phyloP scores from a whole-genome alignment of 1,284 basidiomycete species.

The Austroboletus novae-zelandiae region DNA sequence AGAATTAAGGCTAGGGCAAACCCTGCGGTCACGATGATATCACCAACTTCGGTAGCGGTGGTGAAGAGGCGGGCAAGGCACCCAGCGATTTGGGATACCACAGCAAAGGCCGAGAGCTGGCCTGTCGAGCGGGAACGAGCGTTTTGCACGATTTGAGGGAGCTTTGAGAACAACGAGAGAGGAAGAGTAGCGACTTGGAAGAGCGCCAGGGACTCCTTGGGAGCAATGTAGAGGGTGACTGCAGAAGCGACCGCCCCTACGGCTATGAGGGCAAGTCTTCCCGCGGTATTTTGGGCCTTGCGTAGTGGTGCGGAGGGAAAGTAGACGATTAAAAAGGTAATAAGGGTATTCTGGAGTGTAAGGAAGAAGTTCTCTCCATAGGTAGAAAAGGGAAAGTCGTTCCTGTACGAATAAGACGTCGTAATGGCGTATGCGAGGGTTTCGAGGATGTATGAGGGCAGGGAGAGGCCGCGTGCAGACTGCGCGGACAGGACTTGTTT shows the following conservation, averaged over 20 bases:
- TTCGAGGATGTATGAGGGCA: slow-evolving; percentile 80
- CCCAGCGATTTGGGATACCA: slow-evolving; percentile 78
- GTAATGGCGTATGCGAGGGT: slow-evolving; percentile 86
- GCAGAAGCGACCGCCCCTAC: slow-evolving; percentile 40
- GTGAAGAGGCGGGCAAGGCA: slow-evolving; percentile 90
- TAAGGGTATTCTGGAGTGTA: slow-evolving; percentile 78
- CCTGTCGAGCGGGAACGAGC: slow-evolving; percentile 74
- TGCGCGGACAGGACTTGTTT: slow-evolving; percentile 54
- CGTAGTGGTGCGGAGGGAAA: slow-evolving; percentile 41
- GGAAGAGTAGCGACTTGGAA: slow-evolving; percentile 82
- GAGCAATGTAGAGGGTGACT: slow-evolving; percentile 49
- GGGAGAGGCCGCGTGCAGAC: slow-evolving; percentile 82
- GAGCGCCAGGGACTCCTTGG: slow-evolving; percentile 52
- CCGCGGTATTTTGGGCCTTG: slow-evolving; percentile 28
- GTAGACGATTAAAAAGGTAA: slow-evolving; percentile 78
- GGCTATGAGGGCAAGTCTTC: slow-evolving; percentile 39
- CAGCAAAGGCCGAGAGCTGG: slow-evolving; percentile 87
- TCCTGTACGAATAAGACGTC: slow-evolving; percentile 81
- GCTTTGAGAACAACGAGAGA: slow-evolving; percentile 81
- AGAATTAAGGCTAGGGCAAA: slow-evolving; percentile 78
- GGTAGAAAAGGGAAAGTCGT: slow-evolving; percentile 88
- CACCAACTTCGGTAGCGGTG: slow-evolving; percentile 82
- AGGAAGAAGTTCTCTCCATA: slow-evolving; percentile 95
- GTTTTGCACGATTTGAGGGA: slow-evolving; percentile 86
- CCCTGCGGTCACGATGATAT: slow-evolving; percentile 73